Percentiles rank a stretch among this genome's conserved stretches.
phyloP scores from a whole-genome alignment of 2,329 filamentous ascomycete species.

The Fusarium continuum region DNA sequence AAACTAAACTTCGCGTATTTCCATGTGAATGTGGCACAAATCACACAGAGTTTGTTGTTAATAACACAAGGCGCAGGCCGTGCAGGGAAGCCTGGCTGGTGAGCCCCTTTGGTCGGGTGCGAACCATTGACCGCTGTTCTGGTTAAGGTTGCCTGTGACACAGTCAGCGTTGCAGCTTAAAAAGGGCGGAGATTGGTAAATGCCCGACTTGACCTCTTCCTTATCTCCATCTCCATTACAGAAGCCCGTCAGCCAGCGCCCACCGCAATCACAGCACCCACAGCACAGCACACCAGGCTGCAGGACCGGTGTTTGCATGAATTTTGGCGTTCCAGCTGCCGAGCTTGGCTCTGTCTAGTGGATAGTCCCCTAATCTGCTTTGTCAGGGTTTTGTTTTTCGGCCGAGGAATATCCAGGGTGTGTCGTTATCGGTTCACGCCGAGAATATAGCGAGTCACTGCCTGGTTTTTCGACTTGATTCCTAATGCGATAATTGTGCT shows the following conservation, averaged over 20 bases:
- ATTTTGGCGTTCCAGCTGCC: conserved; percentile 1
- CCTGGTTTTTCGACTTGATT: conserved; percentile 27
- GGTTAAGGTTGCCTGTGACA: conserved; percentile 34
- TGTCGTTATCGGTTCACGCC: conserved; percentile 19
- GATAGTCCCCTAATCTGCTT: conserved; percentile 35
- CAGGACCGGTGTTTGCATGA: conserved; percentile 10
- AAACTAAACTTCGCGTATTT: conserved; percentile 20
- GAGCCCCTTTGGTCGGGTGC: conserved; percentile 7
- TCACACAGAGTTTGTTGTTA: not conserved
- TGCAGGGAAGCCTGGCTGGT: conserved; percentile 8
- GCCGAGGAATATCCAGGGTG: conserved; percentile 20
- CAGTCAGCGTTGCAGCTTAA: conserved; percentile 25
- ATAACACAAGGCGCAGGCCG: conserved; percentile 10
- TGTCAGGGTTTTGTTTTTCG: conserved; percentile 38
- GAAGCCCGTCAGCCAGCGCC: conserved; percentile 18
- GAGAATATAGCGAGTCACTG: conserved; percentile 5
- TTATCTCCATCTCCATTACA: not conserved
- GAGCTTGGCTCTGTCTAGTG: conserved; percentile 18
- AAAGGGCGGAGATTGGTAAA: conserved; percentile 33
- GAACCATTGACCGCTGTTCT: conserved; percentile 32
- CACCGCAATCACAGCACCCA: not conserved
- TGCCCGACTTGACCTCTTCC: not conserved
- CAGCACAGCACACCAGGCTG: conserved; percentile 2
- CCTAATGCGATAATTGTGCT: conserved; percentile 33
- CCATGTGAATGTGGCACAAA: not conserved